A percentile compares a stretch with the other conserved stretches of the same genome.
Conservation (phyloP, 2,329 filamentous ascomycete genomes). For the Stagonosporopsis cucurbitacearum region DNA sequence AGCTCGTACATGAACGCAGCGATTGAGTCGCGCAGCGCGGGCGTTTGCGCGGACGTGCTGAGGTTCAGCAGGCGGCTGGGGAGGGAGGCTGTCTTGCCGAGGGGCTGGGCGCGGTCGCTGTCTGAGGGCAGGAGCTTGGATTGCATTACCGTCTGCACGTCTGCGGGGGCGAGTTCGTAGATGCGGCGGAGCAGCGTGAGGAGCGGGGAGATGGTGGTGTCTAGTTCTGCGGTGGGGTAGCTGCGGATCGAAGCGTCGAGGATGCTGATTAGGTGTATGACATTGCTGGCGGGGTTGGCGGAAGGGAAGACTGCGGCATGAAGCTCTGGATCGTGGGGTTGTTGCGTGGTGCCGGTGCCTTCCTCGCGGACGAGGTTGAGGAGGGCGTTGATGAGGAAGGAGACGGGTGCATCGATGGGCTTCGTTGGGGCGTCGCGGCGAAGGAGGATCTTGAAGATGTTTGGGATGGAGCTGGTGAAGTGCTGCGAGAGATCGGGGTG, state of each 20-base stretch:
- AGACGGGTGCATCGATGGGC: conserved; percentile 75
- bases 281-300: conserved; percentile 64
- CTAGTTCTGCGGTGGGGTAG: conserved; percentile 74
- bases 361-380: conserved; percentile 76
- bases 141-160: conserved; percentile 68
- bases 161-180: conserved; percentile 71
- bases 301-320: conserved; percentile 70
- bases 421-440: conserved; percentile 66
- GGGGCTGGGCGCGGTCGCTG: conserved; percentile 75
- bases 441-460: conserved; percentile 72
- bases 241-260: conserved; percentile 69
- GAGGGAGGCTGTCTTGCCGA: conserved; percentile 77
- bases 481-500: conserved; percentile 65
- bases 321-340: conserved; percentile 51
- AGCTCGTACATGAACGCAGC: conserved; percentile 85
- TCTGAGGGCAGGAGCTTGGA: conserved; percentile 75
- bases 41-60: conserved; percentile 74
- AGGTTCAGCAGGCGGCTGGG: conserved; percentile 78
- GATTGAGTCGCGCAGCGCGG: conserved; percentile 75
- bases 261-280: conserved; percentile 71
- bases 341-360: conserved; percentile 40
- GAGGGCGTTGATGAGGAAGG: conserved; percentile 77
- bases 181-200: conserved; percentile 75
- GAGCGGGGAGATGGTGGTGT: conserved; percentile 73
- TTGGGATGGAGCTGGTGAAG: conserved; percentile 72